phyloP scores from a whole-genome alignment of 2,329 filamentous ascomycete genomes.

The Diaporthe eres region DNA sequence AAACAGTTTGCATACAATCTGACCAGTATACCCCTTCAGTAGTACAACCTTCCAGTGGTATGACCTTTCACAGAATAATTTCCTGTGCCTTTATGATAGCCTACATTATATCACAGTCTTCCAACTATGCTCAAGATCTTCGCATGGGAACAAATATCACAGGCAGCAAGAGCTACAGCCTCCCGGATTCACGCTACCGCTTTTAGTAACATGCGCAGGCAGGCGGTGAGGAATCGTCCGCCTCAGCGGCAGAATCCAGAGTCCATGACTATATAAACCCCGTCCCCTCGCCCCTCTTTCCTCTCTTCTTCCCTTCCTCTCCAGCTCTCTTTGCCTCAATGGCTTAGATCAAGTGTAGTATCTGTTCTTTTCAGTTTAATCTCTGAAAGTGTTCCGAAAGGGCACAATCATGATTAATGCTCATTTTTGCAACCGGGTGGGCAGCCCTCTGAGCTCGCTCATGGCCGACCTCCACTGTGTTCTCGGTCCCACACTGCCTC shows the following conservation, averaged over 20 bases:
- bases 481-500: conserved; percentile 82
- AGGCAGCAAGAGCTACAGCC: background rate
- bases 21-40: background rate
- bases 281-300: conserved; percentile 34
- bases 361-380: conserved; percentile 99
- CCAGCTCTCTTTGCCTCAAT: conserved; percentile 71
- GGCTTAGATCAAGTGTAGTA: conserved; percentile 96
- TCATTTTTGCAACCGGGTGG: conserved; percentile 76
- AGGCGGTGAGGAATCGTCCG: conserved; percentile 12
- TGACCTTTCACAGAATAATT: background rate
- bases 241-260: conserved; percentile 3
- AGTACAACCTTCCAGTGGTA: too few species aligned
- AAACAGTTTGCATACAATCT: background rate
- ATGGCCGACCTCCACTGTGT: conserved; percentile 76
- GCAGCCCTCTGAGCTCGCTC: conserved; percentile 79
- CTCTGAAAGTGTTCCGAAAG: conserved; percentile 85
- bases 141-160: background rate
- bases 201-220: background rate
- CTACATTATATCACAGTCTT: too few species aligned
- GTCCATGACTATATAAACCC: conserved; percentile 45
- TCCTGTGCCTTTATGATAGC: background rate
- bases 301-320: conserved; percentile 64
- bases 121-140: background rate
- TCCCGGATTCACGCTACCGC: background rate
- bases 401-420: conserved; percentile 85